These are phyloP conservation scores for Phytophthora meadii DNA, from an alignment of 352 stramenopile species.

Conservation along the genomic window DNA sequence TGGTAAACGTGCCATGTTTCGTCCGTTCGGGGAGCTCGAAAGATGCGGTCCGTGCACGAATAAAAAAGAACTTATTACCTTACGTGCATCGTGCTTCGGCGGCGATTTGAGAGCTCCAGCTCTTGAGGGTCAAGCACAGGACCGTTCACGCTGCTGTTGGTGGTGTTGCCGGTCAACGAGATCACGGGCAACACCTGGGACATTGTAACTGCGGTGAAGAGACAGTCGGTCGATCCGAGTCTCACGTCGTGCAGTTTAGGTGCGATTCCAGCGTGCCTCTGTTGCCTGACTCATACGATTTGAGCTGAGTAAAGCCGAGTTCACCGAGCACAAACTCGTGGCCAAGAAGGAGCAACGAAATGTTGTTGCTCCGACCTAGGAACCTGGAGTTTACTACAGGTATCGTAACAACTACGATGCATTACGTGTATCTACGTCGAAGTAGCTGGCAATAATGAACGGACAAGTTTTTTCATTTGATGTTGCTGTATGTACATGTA, in stretches of 20 bases:
- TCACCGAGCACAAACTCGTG: conserved; percentile 18
- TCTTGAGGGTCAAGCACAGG: conserved; percentile 19
- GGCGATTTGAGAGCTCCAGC: conserved; percentile 34
- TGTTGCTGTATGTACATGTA: too few relatives aligned
- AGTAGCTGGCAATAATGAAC: too few relatives aligned
- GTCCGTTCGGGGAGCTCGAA: conserved; percentile 22
- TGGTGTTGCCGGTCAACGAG: conserved; percentile 4
- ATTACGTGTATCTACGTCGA: too few relatives aligned
- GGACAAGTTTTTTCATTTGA: too few relatives aligned
- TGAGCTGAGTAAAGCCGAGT: conserved; percentile 11
- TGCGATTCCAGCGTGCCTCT: conserved; percentile 28
- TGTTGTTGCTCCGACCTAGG: too few relatives aligned
- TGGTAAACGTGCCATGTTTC: conserved; percentile 7
- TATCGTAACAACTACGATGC: too few relatives aligned
- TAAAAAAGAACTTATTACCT: conserved; percentile 25
- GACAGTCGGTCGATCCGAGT: conserved; percentile 13
- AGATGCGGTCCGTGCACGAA: conserved; percentile 32
- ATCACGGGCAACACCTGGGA: conserved; percentile 29
- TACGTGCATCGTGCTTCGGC: background rate
- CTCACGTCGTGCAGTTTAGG: conserved; percentile 20
- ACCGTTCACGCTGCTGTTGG: background rate
- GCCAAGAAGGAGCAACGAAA: conserved; percentile 2
- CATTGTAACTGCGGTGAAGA: conserved; percentile 16
- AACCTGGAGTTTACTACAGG: too few relatives aligned
- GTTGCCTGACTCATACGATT: conserved; percentile 37